A percentile compares a stretch with the other conserved stretches of the same genome.
phyloP scores from a whole-genome alignment of 768 basidiomycete species.

The Agrocybe chaxingu region DNA sequence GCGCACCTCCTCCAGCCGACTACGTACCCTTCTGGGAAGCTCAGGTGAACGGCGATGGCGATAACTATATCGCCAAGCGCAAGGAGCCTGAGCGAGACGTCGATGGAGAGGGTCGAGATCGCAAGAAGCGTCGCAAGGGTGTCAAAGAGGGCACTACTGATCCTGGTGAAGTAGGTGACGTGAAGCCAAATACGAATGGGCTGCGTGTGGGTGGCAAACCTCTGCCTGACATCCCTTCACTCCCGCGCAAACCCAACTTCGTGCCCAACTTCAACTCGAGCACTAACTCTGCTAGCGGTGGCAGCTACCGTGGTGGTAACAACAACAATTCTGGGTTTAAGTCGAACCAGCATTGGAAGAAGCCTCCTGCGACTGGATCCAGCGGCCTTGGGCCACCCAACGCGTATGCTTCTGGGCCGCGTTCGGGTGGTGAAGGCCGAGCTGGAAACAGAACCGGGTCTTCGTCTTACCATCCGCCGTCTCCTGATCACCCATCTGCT shows the following conservation, averaged over 20 bases:
- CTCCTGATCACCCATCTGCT: slow-evolving; percentile 6
- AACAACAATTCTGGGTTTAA: slow-evolving; percentile 1
- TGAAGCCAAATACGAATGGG: not conserved
- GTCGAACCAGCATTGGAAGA: slow-evolving; percentile 18
- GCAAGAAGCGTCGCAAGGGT: slow-evolving; percentile 25
- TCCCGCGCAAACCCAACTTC: not conserved
- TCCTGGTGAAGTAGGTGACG: not conserved
- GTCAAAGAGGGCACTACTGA: slow-evolving; percentile 11
- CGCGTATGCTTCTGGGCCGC: slow-evolving; percentile 20
- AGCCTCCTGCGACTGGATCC: slow-evolving; percentile 24
- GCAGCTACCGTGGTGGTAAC: not conserved
- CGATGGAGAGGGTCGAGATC: slow-evolving; percentile 25
- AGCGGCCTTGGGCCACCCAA: slow-evolving; percentile 25
- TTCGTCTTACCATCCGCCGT: slow-evolving; percentile 13
- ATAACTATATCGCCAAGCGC: slow-evolving; percentile 29
- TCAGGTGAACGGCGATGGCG: slow-evolving; percentile 20
- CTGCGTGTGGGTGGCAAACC: too few relatives aligned
- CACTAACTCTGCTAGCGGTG: too few relatives aligned
- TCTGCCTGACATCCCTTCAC: not conserved
- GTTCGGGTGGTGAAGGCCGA: slow-evolving; percentile 24
- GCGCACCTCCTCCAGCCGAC: slow-evolving; percentile 39
- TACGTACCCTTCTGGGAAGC: slow-evolving; percentile 38
- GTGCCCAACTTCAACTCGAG: too few relatives aligned
- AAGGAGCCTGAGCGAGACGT: slow-evolving; percentile 27
- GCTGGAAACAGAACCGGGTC: slow-evolving; percentile 26